A percentile compares a stretch with the other conserved stretches of the same genome.
Conservation (phyloP, 2,329 filamentous ascomycete genomes). For the Penicillium sp. region DNA sequence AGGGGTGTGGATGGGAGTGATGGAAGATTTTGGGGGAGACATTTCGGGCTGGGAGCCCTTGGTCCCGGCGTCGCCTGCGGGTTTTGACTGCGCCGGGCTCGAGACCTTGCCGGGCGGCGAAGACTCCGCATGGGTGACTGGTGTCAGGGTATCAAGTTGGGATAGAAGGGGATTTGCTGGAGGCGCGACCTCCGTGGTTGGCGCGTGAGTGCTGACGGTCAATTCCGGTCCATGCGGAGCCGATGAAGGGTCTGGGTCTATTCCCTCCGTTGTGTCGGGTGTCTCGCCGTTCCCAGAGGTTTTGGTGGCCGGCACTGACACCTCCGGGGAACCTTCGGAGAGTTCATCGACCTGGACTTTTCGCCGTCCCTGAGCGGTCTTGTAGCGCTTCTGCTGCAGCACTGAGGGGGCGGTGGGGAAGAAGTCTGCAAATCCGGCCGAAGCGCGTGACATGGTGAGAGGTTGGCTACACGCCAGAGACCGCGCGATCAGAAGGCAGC, state of each 20-base stretch:
- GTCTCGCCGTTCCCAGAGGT: constrained; percentile 16
- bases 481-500: constrained; percentile 39
- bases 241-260: constrained; percentile 17
- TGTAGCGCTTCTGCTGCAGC: constrained; percentile 51
- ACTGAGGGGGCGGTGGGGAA: constrained; percentile 76
- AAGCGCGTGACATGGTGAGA: constrained; percentile 75
- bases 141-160: constrained; percentile 59
- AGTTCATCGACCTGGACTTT: constrained; percentile 45
- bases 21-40: constrained; percentile 33
- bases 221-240: constrained; percentile 68
- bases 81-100: constrained; percentile 54
- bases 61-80: constrained; percentile 33
- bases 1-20: constrained; percentile 47
- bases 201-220: constrained; percentile 70
- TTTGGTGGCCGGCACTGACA: constrained; percentile 6
- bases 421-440: constrained; percentile 82
- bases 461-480: constrained; percentile 45
- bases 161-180: constrained; percentile 58
- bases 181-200: constrained; percentile 62
- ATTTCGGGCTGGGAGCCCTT: constrained; percentile 30
- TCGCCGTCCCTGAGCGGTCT: constrained; percentile 58
- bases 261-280: constrained; percentile 15
- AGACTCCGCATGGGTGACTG: constrained; percentile 67
- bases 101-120: constrained; percentile 60
- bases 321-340: constrained; percentile 8